These are phyloP conservation scores for Phoenix roebelenii DNA, from an alignment of 176 grass and related monocot species.

Conservation along the genomic window DNA sequence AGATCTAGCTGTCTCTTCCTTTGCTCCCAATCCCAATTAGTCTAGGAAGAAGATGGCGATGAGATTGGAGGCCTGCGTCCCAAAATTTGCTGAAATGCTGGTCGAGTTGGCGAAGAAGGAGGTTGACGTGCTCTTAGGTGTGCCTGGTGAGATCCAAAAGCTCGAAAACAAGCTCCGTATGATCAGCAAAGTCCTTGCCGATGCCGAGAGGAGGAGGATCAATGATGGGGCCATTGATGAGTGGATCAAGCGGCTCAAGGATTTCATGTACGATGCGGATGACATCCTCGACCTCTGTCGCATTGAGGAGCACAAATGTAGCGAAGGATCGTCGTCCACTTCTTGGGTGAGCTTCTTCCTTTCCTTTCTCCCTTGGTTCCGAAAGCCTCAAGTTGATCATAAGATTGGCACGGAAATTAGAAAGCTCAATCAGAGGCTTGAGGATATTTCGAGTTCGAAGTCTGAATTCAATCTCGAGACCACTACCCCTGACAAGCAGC, in stretches of 20 bases:
- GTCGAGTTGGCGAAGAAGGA: no score
- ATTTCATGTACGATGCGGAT: conserved; percentile 32
- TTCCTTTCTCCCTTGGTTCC: conserved; percentile 27
- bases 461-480: conserved; percentile 33
- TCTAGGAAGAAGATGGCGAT: no score
- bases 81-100: no score
- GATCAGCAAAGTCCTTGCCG: no score
- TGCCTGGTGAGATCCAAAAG: no score
- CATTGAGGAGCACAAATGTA: conserved; percentile 11
- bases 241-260: conserved; percentile 8
- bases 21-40: no score
- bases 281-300: conserved; percentile 27
- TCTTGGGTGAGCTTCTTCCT: background rate
- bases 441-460: conserved; percentile 30
- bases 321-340: background rate
- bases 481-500: background rate
- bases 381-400: conserved; percentile 5
- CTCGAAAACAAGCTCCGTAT: no score
- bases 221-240: no score
- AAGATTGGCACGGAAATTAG: conserved; percentile 15
- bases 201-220: no score
- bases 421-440: conserved; percentile 8
- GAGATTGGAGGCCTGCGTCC: no score
- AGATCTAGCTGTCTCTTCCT: no score
- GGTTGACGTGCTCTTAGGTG: no score